Evolutionary conservation across 1,139 yeast species (phyloP).

Genomic region (Geotrichum europaeum): DNA sequence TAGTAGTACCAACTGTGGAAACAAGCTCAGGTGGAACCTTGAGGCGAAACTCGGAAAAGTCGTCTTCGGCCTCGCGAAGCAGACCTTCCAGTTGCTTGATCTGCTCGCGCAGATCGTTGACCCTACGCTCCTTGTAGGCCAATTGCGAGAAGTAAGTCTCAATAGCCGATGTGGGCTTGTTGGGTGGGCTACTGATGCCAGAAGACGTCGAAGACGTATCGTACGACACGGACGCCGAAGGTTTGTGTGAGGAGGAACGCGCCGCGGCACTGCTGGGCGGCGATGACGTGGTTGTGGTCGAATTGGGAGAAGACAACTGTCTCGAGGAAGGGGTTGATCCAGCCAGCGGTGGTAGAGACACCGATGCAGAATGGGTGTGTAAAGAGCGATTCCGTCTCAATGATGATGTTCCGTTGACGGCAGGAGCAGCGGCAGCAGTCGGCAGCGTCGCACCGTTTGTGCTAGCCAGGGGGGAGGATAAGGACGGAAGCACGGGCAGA

Average conservation of each 20-base stretch:
- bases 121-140: conserved; percentile 35
- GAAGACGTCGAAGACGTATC: background rate
- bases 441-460: background rate
- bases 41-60: conserved; percentile 19
- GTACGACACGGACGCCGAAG: conserved; percentile 8
- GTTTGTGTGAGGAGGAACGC: background rate
- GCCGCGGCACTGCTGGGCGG: background rate
- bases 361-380: conserved; percentile 12
- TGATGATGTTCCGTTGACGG: background rate
- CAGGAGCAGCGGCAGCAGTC: background rate
- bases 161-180: conserved; percentile 4
- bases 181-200: background rate
- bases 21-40: conserved; percentile 11
- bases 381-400: conserved; percentile 3
- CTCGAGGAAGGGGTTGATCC: background rate
- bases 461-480: background rate
- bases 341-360: conserved; percentile 8
- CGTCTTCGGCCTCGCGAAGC: conserved; percentile 30
- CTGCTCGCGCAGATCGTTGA: conserved; percentile 34
- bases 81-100: conserved; percentile 29
- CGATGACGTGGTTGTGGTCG: conserved; percentile 4
- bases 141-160: conserved; percentile 29
- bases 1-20: background rate
- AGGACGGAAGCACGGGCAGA: conserved; percentile 7
- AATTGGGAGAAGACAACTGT: background rate